Evolutionary conservation across 2,329 filamentous ascomycete genomes (phyloP), one percentile per base, ranked within the genome.

Genomic region (Neophaeococcomyces aloes): DNA sequence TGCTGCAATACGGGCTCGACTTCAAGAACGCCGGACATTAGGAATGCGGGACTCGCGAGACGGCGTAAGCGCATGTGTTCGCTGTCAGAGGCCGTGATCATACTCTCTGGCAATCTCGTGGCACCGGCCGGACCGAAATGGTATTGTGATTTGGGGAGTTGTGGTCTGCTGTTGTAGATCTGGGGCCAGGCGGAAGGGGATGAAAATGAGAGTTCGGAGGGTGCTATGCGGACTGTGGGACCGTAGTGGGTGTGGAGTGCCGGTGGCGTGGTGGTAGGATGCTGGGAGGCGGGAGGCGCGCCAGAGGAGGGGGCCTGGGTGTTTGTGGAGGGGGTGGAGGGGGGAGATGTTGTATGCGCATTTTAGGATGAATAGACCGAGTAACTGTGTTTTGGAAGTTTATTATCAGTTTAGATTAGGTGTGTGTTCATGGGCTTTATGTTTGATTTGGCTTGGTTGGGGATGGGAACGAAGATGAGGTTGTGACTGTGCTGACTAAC

Each of bases 21-120:
- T 13, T 63, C 60, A 7, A 52, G 50, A 10, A 71, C 38, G 2
- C 62, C 61, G 33, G 57, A 58, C 30, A 68, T 65, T 0, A 65
- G 65, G 49, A 71, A 70, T 0, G 62, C 64, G 33, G 62, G 59
- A 0, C 59, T 55, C 4, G 69, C 42, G 1, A 62, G 51, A 0
- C 59, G 53, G 19, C 65, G 58, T n/a, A 58, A 44, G 2, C 53
- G 48, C 6, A 49, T 35, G 40, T 63, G 61, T 3, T 58, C 49
- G 3, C 34, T 7, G 19, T 51, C 46, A 17, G 13, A 21, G 8
- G 42, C 38, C 18, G 29, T 45, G 25, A 51, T 49, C 35, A 48
- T 45, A 38, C 38, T 48, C 32, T 44, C 44, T 14, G 46, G 44
- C 21, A 46, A 31, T 23, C 36, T 37, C 11, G 27, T 17, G 13